Evolutionary conservation across 495 filamentous ascomycete species (phyloP), one percentile per base, ranked within the genome.

Genomic region (Penicillium coffeae): DNA sequence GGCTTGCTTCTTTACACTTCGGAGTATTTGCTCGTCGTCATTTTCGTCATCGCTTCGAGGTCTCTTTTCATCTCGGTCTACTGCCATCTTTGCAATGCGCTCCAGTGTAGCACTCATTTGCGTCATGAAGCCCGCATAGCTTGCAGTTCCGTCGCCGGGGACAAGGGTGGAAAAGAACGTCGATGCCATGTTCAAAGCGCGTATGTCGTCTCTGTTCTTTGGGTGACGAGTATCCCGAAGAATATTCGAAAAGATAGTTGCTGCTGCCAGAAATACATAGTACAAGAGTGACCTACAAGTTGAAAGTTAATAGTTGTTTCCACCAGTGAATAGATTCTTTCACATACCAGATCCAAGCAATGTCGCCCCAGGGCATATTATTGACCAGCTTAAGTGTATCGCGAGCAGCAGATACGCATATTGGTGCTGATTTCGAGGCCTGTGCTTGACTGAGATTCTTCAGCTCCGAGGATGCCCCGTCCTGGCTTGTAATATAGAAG

Each of bases 241-340:
- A 47, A 97, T 90, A 57, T 89, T 90, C 34, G 88, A 88, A 64
- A 98, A 98, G n/a, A 98, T 73, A 12, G 89, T 96, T 22, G 95
- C 87, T 15, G 95, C 81, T 9, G 94, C 86, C 0, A 90, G 88
- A 27, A 98, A 91, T 13, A 95, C 88, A 68, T 91, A 98, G 70
- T 98, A 96, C 38, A 98, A 72, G 47, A 96, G 83, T 48, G 95
- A 81, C 91, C 91, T 95, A 32, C 3, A 39, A 18, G 63, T 51
- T 19, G 8, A 15, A 20, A 8, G 8, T n/a, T n/a, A n/a, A 8
- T 18, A 36, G 10, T 13, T 8, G 21, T 46, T 38, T 45, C n/a
- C 13, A 45, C 16, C 8, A 19, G 5, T 22, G 25, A 15, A 8
- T 35, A 6, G 21, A 18, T 10, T 12, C 12, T 14, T 20, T 1